Base-by-base conservation (phyloP, 164 flowering plant genomes). In the Dillenia suffruticosa region DNA sequence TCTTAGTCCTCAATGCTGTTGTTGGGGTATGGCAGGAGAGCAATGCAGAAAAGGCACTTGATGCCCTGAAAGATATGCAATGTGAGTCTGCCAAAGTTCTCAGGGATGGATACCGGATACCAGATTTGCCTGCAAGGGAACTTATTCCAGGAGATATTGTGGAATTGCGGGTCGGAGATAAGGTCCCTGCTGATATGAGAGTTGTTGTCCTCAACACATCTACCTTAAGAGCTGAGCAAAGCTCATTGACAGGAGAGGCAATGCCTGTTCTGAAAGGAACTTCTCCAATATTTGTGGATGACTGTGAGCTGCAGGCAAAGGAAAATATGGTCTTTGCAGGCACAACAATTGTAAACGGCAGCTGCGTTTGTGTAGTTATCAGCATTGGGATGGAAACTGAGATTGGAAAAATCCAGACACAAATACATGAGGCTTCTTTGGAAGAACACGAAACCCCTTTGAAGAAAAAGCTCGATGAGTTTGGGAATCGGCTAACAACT, bases 11-110 rank as follows among this genome's bases (percentile, higher is more conserved):
- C 19, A 92, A 92, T 66, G 97, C 96, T 12, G 68, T 89, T 67
- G 97, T 92, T 63, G 97, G 97, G 26, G 96, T 92, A 19, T 89
- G 94, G 96, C 97, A 92, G 70, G 97, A 92, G 81, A 84, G 72
- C 17, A 89, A 83, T 76, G 97, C 96, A 43, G 97, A 87, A 49
- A 92, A 77, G 68, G 96, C 97, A 45, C 91, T 92, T 64, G 94
- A 89, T 44, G 97, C 97, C 5, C 79, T 89, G 8, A 92, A 92
- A 65, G 90, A 89, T 72, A 81, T 92, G 88, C 97, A 92, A 57
- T 81, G 83, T 68, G 96, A 87, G 52, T 86, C 84, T 22, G 79
- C 81, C 0, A 89, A 81, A 75, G 97, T 86, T 53, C 57, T 89
- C 12, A 84, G 97, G 63, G 94, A 89, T 72, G 93, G 96, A 10